Percentiles rank a stretch among this genome's conserved stretches.
Conservation (phyloP, 2,329 filamentous ascomycete species). For the Aspergillus brunneoviolaceus region DNA sequence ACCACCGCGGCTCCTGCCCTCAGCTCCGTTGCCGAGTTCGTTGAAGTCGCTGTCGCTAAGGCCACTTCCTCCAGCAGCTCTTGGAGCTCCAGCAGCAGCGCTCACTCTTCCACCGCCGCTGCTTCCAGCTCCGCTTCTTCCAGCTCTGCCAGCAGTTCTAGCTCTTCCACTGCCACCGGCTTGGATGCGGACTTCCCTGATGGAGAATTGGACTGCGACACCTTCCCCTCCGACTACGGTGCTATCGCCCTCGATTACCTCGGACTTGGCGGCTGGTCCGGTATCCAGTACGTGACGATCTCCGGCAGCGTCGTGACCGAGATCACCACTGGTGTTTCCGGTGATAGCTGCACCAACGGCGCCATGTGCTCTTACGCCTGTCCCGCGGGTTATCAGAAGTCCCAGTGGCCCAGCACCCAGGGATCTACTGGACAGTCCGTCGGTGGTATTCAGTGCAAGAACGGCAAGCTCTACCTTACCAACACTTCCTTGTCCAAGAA, state of each 20-base stretch:
- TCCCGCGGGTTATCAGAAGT: constrained; percentile 86
- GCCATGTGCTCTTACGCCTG: constrained; percentile 91
- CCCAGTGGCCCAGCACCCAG: constrained; percentile 81
- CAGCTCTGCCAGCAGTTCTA: constrained; percentile 28
- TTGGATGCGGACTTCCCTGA: constrained; percentile 71
- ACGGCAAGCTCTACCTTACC: constrained; percentile 75
- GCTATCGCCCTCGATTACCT: constrained; percentile 70
- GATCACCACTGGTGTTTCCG: constrained; percentile 64
- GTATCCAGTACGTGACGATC: constrained; percentile 67
- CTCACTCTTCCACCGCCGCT: constrained; percentile 26
- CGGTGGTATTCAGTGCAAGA: constrained; percentile 75
- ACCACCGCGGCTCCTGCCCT: constrained; percentile 30
- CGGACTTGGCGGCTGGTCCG: constrained; percentile 71
- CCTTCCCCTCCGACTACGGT: constrained; percentile 80
- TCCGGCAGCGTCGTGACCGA: constrained; percentile 58
- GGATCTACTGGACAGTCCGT: constrained; percentile 79
- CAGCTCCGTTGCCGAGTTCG: constrained; percentile 46
- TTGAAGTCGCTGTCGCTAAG: constrained; percentile 45
- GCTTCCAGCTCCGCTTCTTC: constrained; percentile 21
- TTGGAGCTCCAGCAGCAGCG: constrained; percentile 21
- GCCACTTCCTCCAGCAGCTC: constrained; percentile 30
- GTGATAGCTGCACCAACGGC: constrained; percentile 60
- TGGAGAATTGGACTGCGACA: constrained; percentile 66
- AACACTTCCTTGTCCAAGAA: constrained; percentile 62
- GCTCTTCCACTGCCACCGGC: constrained; percentile 48